A percentile compares a stretch with the other conserved stretches of the same genome.
Conservation (phyloP, 352 stramenopile genomes). For the Hyaloperonospora arabidopsidis region DNA sequence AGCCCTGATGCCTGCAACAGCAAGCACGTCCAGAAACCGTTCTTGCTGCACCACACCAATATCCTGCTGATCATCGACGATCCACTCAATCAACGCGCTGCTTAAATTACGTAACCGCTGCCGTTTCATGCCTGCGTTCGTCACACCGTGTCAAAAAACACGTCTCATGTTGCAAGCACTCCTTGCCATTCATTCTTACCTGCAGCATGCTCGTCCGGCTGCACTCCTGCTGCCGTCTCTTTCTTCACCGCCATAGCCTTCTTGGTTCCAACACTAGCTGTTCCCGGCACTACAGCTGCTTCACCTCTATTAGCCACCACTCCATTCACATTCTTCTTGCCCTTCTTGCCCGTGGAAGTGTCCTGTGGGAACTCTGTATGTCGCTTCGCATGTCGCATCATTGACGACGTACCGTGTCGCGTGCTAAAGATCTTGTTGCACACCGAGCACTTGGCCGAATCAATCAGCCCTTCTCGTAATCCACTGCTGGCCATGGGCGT, state of each 20-base stretch:
- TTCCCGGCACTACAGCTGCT: neutral
- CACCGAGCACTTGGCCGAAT: constrained; percentile 66
- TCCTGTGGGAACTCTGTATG: constrained; percentile 65
- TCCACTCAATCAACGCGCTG: constrained; percentile 58
- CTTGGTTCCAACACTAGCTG: constrained; percentile 22
- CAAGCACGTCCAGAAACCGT: constrained; percentile 62
- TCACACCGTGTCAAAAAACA: constrained; percentile 6
- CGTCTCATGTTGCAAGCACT: constrained; percentile 1
- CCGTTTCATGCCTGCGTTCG: constrained; percentile 45
- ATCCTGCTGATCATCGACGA: constrained; percentile 67
- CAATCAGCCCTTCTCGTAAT: constrained; percentile 54
- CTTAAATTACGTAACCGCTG: constrained; percentile 59
- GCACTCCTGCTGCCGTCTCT: constrained; percentile 22
- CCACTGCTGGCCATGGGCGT: constrained; percentile 60
- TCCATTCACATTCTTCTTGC: constrained; percentile 39
- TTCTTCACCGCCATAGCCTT: constrained; percentile 44
- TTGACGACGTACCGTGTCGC: constrained; percentile 70
- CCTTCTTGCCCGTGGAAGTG: constrained; percentile 36
- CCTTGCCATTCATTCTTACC: constrained; percentile 26
- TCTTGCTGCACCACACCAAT: constrained; percentile 53
- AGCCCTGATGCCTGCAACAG: constrained; percentile 39
- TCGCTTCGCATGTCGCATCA: constrained; percentile 78
- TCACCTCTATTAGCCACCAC: constrained; percentile 15
- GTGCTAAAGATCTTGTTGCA: constrained; percentile 77
- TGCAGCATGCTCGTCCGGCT: constrained; percentile 57